Conservation (phyloP, 306 rosid genomes). For the Ochetophila trinervis region DNA sequence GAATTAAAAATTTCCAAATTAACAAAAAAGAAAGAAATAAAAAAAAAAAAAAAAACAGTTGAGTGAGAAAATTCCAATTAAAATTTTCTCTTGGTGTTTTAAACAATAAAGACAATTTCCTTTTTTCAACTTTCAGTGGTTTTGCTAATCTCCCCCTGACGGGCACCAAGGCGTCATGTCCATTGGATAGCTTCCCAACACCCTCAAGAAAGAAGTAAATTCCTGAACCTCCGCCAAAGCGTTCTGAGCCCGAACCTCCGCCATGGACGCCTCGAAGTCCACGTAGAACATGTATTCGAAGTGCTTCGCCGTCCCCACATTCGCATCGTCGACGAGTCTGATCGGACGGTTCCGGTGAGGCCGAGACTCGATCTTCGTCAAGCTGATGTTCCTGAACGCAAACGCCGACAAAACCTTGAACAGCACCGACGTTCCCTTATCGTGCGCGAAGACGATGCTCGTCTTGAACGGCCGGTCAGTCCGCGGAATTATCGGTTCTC, state of each 20-base stretch:
- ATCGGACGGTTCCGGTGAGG: conserved; percentile 94
- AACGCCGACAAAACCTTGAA: conserved; percentile 91
- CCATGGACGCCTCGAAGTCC: conserved; percentile 96
- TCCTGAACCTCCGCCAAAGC: conserved; percentile 97
- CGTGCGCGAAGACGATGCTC: conserved; percentile 95
- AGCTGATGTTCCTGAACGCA: conserved; percentile 81
- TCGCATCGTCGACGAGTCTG: conserved; percentile 70
- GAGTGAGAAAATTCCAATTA: conserved; percentile 11
- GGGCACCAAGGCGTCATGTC: conserved; percentile 96
- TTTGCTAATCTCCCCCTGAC: conserved; percentile 28
- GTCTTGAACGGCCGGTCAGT: conserved; percentile 91
- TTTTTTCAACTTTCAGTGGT: not conserved
- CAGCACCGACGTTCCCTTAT: conserved; percentile 81
- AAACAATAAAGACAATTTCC: not conserved
- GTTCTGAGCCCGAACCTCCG: conserved; percentile 86
- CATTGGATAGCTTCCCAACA: conserved; percentile 91
- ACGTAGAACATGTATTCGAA: conserved; percentile 91
- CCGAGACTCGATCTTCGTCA: conserved; percentile 93
- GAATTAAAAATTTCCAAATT: not conserved
- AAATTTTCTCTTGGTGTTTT: not conserved
- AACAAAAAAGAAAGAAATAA: not conserved
- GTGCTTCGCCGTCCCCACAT: conserved; percentile 94
- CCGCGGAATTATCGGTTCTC: conserved; percentile 87
- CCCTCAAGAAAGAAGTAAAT: conserved; percentile 90
- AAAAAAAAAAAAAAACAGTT: not conserved